These are phyloP conservation scores for Penicillium verrucosum DNA, from an alignment of 2,329 filamentous ascomycete genomes.

Conservation along the genomic window DNA sequence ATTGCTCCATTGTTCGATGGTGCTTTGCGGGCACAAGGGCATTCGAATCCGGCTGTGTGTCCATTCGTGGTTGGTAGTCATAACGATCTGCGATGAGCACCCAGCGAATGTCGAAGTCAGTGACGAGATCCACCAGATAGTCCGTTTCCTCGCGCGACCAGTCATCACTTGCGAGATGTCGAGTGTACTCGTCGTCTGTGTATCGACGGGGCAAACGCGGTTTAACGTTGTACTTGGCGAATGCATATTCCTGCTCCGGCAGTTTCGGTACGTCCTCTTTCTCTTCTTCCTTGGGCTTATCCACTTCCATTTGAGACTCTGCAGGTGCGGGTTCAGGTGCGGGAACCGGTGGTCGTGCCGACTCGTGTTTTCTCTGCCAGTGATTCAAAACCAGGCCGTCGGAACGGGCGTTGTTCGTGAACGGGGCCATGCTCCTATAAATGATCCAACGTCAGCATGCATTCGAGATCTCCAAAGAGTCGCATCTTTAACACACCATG, in stretches of 20 bases:
- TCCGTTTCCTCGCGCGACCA: conserved; percentile 95
- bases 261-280: conserved; percentile 31
- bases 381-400: conserved; percentile 72
- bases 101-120: conserved; percentile 85
- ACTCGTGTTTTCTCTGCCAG: conserved; percentile 68
- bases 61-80: conserved; percentile 54
- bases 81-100: conserved; percentile 90
- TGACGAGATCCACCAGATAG: conserved; percentile 73
- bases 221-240: conserved; percentile 84
- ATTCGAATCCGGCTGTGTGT: conserved; percentile 28
- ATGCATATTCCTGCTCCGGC: conserved; percentile 54
- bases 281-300: conserved; percentile 39
- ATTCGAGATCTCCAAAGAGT: conserved; percentile 54
- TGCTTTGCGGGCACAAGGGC: conserved; percentile 42
- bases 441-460: conserved; percentile 25
- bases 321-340: conserved; percentile 29
- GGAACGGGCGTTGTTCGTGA: conserved; percentile 72
- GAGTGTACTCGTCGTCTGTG: conserved; percentile 80
- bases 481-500: conserved; percentile 48
- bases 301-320: conserved; percentile 35
- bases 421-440: conserved; percentile 66
- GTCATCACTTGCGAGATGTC: conserved; percentile 67
- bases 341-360: conserved; percentile 28
- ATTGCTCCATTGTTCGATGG: conserved; percentile 74
- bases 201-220: conserved; percentile 72